Percentiles rank a stretch among this genome's conserved stretches.
Conservation (phyloP, 148 eudicot genomes). For the Simmondsia chinensis region DNA sequence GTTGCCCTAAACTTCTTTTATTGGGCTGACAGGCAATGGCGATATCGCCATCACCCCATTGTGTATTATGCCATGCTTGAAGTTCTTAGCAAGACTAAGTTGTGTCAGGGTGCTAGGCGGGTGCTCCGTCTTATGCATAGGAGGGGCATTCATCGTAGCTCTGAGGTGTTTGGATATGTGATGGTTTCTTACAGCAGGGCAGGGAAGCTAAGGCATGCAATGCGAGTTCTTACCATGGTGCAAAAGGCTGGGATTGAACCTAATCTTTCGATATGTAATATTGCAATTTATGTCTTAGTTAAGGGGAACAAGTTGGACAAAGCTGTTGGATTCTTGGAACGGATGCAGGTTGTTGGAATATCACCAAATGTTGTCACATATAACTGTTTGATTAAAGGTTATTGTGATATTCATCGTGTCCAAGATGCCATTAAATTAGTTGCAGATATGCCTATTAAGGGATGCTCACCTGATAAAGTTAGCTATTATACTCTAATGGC, state of each 20-base stretch:
- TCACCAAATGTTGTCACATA: slow-evolving; percentile 26
- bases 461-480: slow-evolving; percentile 30
- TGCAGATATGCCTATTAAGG: slow-evolving; percentile 18
- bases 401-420: slow-evolving; percentile 17
- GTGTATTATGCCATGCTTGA: slow-evolving; percentile 29
- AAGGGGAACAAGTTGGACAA: slow-evolving; percentile 20
- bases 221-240: slow-evolving; percentile 23
- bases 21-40: slow-evolving; percentile 29
- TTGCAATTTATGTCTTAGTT: slow-evolving; percentile 25
- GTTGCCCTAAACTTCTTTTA: slow-evolving; percentile 23
- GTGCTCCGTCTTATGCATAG: slow-evolving; percentile 20
- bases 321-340: slow-evolving; percentile 19
- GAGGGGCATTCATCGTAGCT: slow-evolving; percentile 9
- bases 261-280: slow-evolving; percentile 19
- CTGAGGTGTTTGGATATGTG: slow-evolving; percentile 25
- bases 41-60: slow-evolving; percentile 21
- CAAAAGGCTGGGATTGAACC: slow-evolving; percentile 22
- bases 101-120: slow-evolving; percentile 29
- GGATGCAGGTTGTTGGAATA: slow-evolving; percentile 22
- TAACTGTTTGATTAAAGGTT: no score
- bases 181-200: slow-evolving; percentile 31
- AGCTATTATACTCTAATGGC: slow-evolving; percentile 29
- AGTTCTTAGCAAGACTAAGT: slow-evolving; percentile 20
- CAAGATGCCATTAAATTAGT: slow-evolving; percentile 23
- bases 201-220: slow-evolving; percentile 23